Evolutionary conservation across 1,284 basidiomycete species (phyloP).

Genomic region (Marasmius fiardii): DNA sequence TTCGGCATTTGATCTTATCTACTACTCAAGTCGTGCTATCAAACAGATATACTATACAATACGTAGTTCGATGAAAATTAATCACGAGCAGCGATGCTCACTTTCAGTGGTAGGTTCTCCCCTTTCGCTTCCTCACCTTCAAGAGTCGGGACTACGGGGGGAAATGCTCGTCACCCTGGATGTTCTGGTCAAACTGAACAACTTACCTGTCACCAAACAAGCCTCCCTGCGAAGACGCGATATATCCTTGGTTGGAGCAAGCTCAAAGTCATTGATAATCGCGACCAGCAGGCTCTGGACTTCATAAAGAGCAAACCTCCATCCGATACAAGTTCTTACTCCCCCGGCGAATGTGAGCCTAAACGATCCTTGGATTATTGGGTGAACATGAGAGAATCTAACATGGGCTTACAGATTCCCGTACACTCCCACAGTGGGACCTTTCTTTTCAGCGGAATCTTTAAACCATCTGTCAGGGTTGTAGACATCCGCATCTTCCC

Average conservation of each 20-base stretch:
- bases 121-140: constrained; percentile 47
- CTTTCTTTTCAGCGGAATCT: constrained; percentile 34
- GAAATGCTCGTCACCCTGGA: not conserved
- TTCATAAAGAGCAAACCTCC: constrained; percentile 46
- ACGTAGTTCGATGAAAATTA: constrained; percentile 10
- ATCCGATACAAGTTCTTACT: constrained; percentile 48
- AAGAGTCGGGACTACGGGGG: constrained; percentile 38
- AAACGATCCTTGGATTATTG: not conserved
- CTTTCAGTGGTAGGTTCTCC: constrained; percentile 37
- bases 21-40: too few relatives aligned
- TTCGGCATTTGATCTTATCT: too few relatives aligned
- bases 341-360: constrained; percentile 48
- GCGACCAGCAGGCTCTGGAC: constrained; percentile 45
- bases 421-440: constrained; percentile 45
- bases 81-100: constrained; percentile 32
- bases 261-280: constrained; percentile 49
- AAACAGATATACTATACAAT: not conserved
- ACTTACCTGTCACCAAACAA: constrained; percentile 40
- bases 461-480: constrained; percentile 54
- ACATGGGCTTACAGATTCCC: constrained; percentile 40
- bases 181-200: too few relatives aligned
- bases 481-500: constrained; percentile 47
- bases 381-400: not conserved
- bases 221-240: constrained; percentile 43
- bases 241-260: constrained; percentile 37